phyloP scores from a whole-genome alignment of 768 basidiomycete genomes.

The Tephrocybe sp. region DNA sequence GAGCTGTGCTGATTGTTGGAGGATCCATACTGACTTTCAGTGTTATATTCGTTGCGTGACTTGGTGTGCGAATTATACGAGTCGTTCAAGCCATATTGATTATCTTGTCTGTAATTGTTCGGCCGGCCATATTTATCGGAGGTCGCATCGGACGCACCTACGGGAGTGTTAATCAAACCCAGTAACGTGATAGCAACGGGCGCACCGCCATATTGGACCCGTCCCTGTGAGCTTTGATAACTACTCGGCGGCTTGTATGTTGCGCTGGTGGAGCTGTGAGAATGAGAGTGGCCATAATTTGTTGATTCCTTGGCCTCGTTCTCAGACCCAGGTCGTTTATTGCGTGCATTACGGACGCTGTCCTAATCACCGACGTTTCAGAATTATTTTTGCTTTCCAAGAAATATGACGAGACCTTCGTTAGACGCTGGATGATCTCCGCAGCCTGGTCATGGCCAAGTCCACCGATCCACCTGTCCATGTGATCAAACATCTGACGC shows the following conservation, averaged over 20 bases:
- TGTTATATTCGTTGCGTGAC: constrained; percentile 1
- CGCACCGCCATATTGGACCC: constrained; percentile 11
- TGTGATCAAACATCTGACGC: constrained; percentile 53
- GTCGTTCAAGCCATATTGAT: constrained; percentile 3
- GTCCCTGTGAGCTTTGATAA: constrained; percentile 13
- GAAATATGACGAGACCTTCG: constrained; percentile 39
- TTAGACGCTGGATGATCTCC: constrained; percentile 45
- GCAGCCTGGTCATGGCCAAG: constrained; percentile 41
- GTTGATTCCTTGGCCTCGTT: constrained; percentile 32
- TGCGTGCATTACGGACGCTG: constrained; percentile 51
- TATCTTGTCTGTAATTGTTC: neutral
- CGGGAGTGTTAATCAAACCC: neutral
- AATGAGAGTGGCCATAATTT: constrained; percentile 20
- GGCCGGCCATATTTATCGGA: neutral
- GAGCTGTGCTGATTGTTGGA: constrained; percentile 2
- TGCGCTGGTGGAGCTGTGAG: constrained; percentile 11
- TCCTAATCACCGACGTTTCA: constrained; percentile 30
- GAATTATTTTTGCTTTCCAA: neutral
- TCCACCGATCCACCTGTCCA: constrained; percentile 52
- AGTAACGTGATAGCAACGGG: neutral
- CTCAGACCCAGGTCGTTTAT: constrained; percentile 54
- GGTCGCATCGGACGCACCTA: constrained; percentile 1
- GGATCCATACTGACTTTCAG: constrained; percentile 6
- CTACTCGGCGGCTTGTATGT: constrained; percentile 11
- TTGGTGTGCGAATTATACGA: constrained; percentile 3